Conservation (phyloP, 345 rosid species). For the Clarkia xantiana region DNA sequence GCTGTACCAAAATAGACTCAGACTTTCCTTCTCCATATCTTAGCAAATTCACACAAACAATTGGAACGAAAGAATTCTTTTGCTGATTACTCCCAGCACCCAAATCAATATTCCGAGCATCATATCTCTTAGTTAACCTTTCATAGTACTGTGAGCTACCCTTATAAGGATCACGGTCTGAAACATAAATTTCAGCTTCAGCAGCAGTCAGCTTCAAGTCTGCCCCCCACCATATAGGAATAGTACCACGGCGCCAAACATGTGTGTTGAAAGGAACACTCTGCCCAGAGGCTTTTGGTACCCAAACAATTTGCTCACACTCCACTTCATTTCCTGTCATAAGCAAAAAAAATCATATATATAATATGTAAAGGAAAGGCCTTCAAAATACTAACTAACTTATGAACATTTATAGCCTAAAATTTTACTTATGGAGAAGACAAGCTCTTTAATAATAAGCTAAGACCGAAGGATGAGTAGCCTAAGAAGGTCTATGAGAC, state of each 20-base stretch:
- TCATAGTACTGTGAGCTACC: slow-evolving; percentile 82
- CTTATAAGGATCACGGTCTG: slow-evolving; percentile 75
- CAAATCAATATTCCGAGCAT: slow-evolving; percentile 47
- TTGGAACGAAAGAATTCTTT: slow-evolving; percentile 62
- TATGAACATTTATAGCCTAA: too few species aligned
- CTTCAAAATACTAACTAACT: too few species aligned
- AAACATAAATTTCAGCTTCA: slow-evolving; percentile 94
- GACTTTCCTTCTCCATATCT: slow-evolving; percentile 84
- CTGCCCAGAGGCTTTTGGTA: slow-evolving; percentile 59
- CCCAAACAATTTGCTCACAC: slow-evolving; percentile 96
- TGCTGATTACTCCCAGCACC: slow-evolving; percentile 44
- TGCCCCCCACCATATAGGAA: slow-evolving; percentile 99
- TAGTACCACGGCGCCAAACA: slow-evolving; percentile 93
- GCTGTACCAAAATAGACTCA: slow-evolving; percentile 80
- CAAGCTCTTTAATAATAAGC: too few species aligned
- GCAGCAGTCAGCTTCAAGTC: slow-evolving; percentile 83
- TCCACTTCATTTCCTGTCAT: slow-evolving; percentile 93
- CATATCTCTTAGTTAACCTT: slow-evolving; percentile 78
- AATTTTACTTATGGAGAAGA: too few species aligned
- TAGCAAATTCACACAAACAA: slow-evolving; percentile 75
- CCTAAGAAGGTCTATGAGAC: too few species aligned
- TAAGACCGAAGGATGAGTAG: too few species aligned
- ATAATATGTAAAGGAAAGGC: too few species aligned
- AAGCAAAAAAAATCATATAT: slow-evolving; percentile 11
- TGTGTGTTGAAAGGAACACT: slow-evolving; percentile 74